Base-by-base conservation (phyloP, 345 rosid species). In the Pistacia vera region DNA sequence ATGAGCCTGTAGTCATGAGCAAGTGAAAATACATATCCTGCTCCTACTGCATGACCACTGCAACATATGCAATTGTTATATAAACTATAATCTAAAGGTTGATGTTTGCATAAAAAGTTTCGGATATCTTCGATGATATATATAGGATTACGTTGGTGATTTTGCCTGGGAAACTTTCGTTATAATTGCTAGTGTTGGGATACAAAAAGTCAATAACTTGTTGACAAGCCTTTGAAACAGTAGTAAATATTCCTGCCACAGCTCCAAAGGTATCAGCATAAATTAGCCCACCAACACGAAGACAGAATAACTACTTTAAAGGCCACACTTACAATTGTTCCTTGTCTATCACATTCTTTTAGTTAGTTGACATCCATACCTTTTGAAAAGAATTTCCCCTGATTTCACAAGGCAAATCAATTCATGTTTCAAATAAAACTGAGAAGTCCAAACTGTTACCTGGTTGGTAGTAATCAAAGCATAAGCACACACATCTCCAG, bases 21-120 rank as follows among this genome's bases (percentile, higher is more conserved):
- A 61, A 76, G 74, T 20, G 74, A 73, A 28, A 76, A 69, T 22
- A 69, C 17, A 36, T 68, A 68, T 11, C 74, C 79, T 5, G 18
- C 61, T n/a, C 74, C 79, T 30, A 76, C 79, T 36, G 69, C 69
- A 59, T 49, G 74, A n/a, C 63, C 74, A 33, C 79, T 76, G 60
- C 71, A 60, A 8, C 0, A 20, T 12, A 62, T 16, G 28, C 28
- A 28, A 12, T 49, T 6, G 7, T 20, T 9, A 33, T 2, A 4
- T 16, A 46, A 33, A 14, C 62, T 36, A 44, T 13, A 5, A 41
- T 12, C 6, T 41, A 4, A 49, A 49, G 14, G 14, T 0, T 56
- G 22, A 54, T 70, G 18, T 6, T 16, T 17, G 8, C 13, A 72
- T 7, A 41, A 49, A 51, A 0, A 14, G 1, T 49, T 49, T 49